phyloP scores from a whole-genome alignment of 192 early-diverging fungal genomes.

The Coemansia sp. region DNA sequence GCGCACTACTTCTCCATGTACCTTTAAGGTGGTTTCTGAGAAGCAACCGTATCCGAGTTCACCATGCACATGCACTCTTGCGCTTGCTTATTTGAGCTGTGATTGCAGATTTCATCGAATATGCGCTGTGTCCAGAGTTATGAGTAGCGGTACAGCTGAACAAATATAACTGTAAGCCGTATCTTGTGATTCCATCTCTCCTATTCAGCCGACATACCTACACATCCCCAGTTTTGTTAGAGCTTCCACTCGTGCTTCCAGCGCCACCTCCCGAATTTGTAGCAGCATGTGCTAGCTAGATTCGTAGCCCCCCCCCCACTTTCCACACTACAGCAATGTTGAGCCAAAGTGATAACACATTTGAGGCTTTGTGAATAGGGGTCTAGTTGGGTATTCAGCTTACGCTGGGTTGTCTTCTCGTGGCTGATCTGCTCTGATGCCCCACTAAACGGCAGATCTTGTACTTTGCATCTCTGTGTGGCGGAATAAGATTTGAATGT shows the following conservation, averaged over 20 bases:
- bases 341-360: background rate
- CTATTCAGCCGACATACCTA: background rate
- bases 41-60: background rate
- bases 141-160: background rate
- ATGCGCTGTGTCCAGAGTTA: background rate
- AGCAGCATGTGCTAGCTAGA: constrained; percentile 13
- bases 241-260: background rate
- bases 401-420: background rate
- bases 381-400: background rate
- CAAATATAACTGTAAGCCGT: background rate
- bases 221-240: background rate
- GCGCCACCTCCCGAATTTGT: constrained; percentile 8
- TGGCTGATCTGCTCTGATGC: background rate
- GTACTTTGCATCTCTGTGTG: background rate
- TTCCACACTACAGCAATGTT: constrained; percentile 5
- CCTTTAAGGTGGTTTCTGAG: background rate
- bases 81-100: background rate
- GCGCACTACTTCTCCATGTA: background rate
- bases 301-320: constrained; percentile 7
- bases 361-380: background rate
- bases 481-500: background rate
- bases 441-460: background rate
- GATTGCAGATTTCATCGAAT: background rate
- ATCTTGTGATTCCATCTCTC: background rate
- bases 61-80: background rate